Conservation (phyloP, 495 filamentous ascomycete species). For the Penicillium robsamsonii region DNA sequence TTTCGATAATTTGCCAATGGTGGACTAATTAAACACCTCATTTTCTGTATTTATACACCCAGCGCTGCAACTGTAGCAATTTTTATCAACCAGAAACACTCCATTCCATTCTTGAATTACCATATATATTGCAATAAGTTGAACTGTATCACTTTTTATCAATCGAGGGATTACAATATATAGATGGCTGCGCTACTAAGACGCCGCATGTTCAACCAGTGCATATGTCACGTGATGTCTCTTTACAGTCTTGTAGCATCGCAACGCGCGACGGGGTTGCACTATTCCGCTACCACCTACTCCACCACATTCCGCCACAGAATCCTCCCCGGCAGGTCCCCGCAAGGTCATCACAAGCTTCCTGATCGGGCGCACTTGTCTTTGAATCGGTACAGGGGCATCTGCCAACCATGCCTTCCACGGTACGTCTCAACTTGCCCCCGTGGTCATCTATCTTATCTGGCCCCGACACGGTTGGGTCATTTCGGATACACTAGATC, state of each 20-base stretch:
- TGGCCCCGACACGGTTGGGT: background rate
- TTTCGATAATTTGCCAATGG: conserved; percentile 7
- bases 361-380: background rate
- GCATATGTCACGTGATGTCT: conserved; percentile 15
- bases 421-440: conserved; percentile 36
- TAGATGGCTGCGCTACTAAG: background rate
- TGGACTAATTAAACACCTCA: conserved; percentile 11
- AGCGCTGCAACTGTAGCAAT: conserved; percentile 17
- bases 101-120: conserved; percentile 2
- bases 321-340: background rate
- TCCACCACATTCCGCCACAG: background rate
- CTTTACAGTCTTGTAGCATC: conserved; percentile 9
- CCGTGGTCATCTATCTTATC: conserved; percentile 6
- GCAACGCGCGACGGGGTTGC: conserved; percentile 18
- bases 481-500: background rate
- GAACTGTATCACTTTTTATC: background rate
- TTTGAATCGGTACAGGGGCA: background rate
- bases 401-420: conserved; percentile 40
- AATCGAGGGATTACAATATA: background rate
- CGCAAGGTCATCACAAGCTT: background rate
- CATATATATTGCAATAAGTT: conserved; percentile 5
- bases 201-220: background rate
- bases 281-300: conserved; percentile 8
- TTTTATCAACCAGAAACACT: conserved; percentile 14
- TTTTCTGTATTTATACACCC: conserved; percentile 31